A percentile compares a stretch with the other conserved stretches of the same genome.
These are phyloP conservation scores for Nakazawaea sp. DNA, from an alignment of 805 yeast genomes.

Conservation along the genomic window DNA sequence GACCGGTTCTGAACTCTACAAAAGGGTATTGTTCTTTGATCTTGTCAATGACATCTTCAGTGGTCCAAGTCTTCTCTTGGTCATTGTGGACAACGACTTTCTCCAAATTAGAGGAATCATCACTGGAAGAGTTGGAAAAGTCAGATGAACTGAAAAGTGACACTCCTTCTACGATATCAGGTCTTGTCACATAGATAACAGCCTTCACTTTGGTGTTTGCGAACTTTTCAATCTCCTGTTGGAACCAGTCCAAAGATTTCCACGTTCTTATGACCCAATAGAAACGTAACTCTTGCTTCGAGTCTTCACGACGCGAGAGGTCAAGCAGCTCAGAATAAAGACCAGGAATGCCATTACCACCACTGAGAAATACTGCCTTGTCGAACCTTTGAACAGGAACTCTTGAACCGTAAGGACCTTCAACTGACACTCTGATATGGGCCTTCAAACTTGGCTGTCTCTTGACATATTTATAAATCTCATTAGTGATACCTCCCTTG, in stretches of 20 bases:
- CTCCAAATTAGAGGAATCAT: conserved; percentile 11
- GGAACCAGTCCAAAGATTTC: conserved; percentile 43
- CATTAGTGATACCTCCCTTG: conserved; percentile 30
- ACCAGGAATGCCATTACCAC: conserved; percentile 51
- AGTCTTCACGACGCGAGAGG: conserved; percentile 17
- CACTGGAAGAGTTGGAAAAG: conserved; percentile 5
- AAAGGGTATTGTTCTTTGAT: conserved; percentile 22
- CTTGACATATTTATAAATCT: conserved; percentile 18
- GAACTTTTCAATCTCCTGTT: conserved; percentile 32
- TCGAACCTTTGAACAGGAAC: conserved; percentile 31
- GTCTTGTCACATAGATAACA: conserved; percentile 34
- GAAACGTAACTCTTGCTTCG: conserved; percentile 34
- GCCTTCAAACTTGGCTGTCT: conserved; percentile 20
- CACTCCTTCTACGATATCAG: conserved; percentile 12
- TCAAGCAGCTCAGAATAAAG: conserved; percentile 34
- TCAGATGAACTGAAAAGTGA: conserved; percentile 3
- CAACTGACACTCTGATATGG: conserved; percentile 35
- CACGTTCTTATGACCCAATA: conserved; percentile 59
- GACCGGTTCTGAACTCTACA: conserved; percentile 36
- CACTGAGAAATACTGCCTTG: conserved; percentile 36
- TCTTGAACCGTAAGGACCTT: conserved; percentile 56
- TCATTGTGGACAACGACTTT: too few species aligned
- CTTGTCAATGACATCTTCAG: conserved; percentile 12
- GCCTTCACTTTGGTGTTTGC: conserved; percentile 27
- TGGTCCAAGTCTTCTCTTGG: conserved; percentile 11